Evolutionary conservation across 23 red algal genomes (phyloP).

Genomic region (Porphyridium purpureum): DNA sequence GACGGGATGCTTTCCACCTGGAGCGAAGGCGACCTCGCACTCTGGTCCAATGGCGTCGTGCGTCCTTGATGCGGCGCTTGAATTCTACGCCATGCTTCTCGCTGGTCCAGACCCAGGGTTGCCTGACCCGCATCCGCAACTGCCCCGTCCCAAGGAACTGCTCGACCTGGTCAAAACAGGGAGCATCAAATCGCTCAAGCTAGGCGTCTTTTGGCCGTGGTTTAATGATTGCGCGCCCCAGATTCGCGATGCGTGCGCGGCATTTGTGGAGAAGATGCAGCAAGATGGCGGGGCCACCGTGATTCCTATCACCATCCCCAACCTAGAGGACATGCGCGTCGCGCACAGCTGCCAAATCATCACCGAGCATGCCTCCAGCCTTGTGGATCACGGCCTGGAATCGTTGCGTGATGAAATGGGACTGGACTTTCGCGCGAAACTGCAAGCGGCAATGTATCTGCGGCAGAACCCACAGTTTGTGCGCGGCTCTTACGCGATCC

Average conservation of each 20-base stretch:
- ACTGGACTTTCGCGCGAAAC: background rate
- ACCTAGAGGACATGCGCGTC: conserved; percentile 1
- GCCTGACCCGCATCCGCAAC: too few relatives aligned
- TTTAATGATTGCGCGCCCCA: conserved; percentile 1
- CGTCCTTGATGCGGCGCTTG: conserved; percentile 45
- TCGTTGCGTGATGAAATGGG: background rate
- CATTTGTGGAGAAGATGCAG: background rate
- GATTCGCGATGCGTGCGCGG: background rate
- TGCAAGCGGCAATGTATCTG: background rate
- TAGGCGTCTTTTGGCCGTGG: conserved; percentile 1
- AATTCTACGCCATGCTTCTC: too few relatives aligned
- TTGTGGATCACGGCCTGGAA: background rate
- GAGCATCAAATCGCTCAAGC: too few relatives aligned
- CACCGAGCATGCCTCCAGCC: background rate
- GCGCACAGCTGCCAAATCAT: background rate
- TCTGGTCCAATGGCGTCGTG: conserved; percentile 45
- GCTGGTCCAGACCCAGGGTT: too few relatives aligned
- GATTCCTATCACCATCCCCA: background rate
- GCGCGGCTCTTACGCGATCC: background rate
- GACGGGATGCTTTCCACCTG: background rate
- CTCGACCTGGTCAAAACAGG: too few relatives aligned
- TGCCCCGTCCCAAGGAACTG: too few relatives aligned
- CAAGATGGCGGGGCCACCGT: background rate
- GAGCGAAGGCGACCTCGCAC: too few relatives aligned
- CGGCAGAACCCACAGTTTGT: background rate